Evolutionary conservation across 2,329 filamentous ascomycete genomes (phyloP), one percentile per base, ranked within the genome.

Genomic region (Dactylella cylindrospora): DNA sequence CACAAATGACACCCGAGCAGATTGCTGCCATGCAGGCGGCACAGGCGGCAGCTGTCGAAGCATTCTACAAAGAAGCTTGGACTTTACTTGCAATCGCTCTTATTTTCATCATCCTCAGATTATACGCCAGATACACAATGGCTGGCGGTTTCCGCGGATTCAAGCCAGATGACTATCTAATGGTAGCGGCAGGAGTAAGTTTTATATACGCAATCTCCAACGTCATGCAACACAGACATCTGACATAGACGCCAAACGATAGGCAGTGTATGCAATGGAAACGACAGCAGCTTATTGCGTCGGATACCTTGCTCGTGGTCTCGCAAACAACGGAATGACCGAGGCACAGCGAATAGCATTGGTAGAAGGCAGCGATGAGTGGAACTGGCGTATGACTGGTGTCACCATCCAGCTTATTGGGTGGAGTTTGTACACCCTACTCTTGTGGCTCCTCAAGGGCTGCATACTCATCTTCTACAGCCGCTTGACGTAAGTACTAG

Each of bases 291-390:
- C 75, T 15, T 78, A 80, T 61, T 74, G 73, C 17, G 76, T 80
- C 12, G 77, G 77, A 13, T 75, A 76, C 8, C 72, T 71, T 54
- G 78, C 74, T 41, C 71, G 73, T 36, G 80, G 80, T 0, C 71
- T 82, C 2, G 78, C 80, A 15, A 82, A 83, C 65, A 80, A 80
- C 66, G 71, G 74, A 51, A 82, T 84, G 78, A 78, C 79, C 2
- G 71, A 76, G 10, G 74, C 73, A 15, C 69, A 80, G 61, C 76
- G 81, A 5, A 70, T 67, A 3, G 70, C 72, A 0, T 71, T 84
- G 9, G 72, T 73, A 3, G 72, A 76, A 0, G 53, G 70, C 7
- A 75, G 75, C 8, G 67, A 72, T 3, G 79, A 82, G 66, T 81
- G 76, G 65, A 67, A 68, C 3, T 66, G 74, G 59, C 76, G 80